Base-by-base conservation (phyloP, 371 early-diverging fungal genomes). In the Scutellospora calospora region DNA sequence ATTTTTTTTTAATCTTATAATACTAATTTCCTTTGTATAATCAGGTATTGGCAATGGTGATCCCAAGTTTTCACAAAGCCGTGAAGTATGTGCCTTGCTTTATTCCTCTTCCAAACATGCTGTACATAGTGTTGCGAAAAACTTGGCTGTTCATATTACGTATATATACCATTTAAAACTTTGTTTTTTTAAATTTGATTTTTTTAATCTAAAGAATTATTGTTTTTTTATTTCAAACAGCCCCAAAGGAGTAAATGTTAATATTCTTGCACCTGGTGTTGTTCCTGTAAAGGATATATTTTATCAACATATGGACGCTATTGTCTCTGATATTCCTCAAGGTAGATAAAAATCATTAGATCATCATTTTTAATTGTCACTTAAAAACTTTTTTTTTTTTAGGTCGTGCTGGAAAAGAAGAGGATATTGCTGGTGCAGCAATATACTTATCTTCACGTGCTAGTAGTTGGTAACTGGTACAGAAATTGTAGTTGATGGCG, bases 201-300 rank as follows among this genome's bases (percentile, higher is more conserved):
- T 41, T 41, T 22, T 27, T 18, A 11, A 20, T 27, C 3, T 20
- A 16, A 35, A 22, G 16, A 25, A 27, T 74, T 20, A 6, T 1
- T 11, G 18, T 35, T 35, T 3, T 33, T 25, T 27, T 35, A 6
- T 25, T 25, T 25, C 25, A 20, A 1, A 41, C 35, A 94, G 92
- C 29, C 76, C 79, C 75, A 87, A 90, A 33, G 83, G 90, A 78
- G 93, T 98, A 73, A 90, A 94, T 31, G 94, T 95, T 31, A 98
- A 97, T 82, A 95, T 95, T 14, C 90, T 98, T 79, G 97, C 97
- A 0, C 97, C 98, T 0, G 98, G 98, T 0, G 88, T 95, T 5
- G 92, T 93, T 71, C 94, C 93, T 82, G 97, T 97, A 90, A 97
- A 96, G 95, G 45, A 41, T 8, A 1, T 6, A 41, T 41, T 41